Conservation (phyloP, 2,329 filamentous ascomycete genomes). For the Aspergillus unguis region DNA sequence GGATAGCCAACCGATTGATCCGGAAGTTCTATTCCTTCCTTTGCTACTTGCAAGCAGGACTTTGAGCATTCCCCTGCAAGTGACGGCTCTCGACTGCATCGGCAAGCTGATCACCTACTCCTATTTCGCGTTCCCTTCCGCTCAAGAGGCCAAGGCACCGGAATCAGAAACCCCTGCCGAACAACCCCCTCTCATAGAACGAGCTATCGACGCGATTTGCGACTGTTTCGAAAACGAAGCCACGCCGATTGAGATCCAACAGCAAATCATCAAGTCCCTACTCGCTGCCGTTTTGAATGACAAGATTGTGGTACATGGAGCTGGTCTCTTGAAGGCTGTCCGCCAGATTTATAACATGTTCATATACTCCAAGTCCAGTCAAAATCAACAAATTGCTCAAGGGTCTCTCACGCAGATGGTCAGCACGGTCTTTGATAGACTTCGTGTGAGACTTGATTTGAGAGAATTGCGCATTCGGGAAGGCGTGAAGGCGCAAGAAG, state of each 20-base stretch:
- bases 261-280: constrained; percentile 97
- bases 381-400: constrained; percentile 96
- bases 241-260: constrained; percentile 84
- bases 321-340: constrained; percentile 91
- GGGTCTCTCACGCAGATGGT: constrained; percentile 98
- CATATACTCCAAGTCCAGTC: constrained; percentile 84
- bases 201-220: constrained; percentile 98
- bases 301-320: constrained; percentile 97
- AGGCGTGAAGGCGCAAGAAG: constrained; percentile 30
- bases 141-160: constrained; percentile 25
- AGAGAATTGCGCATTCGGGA: constrained; percentile 70
- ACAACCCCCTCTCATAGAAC: constrained; percentile 79
- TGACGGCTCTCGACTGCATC: constrained; percentile 91
- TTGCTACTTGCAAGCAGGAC: constrained; percentile 86
- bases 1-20: constrained; percentile 76
- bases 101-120: constrained; percentile 99
- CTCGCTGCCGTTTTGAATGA: constrained; percentile 94
- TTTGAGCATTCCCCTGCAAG: constrained; percentile 78
- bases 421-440: constrained; percentile 92
- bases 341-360: constrained; percentile 99
- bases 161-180: constrained; percentile 26
- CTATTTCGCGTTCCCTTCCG: constrained; percentile 78
- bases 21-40: constrained; percentile 87
- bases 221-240: constrained; percentile 98
- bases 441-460: constrained; percentile 79